Conservation (phyloP, 2,329 filamentous ascomycete genomes). For the Claviceps sorghi region DNA sequence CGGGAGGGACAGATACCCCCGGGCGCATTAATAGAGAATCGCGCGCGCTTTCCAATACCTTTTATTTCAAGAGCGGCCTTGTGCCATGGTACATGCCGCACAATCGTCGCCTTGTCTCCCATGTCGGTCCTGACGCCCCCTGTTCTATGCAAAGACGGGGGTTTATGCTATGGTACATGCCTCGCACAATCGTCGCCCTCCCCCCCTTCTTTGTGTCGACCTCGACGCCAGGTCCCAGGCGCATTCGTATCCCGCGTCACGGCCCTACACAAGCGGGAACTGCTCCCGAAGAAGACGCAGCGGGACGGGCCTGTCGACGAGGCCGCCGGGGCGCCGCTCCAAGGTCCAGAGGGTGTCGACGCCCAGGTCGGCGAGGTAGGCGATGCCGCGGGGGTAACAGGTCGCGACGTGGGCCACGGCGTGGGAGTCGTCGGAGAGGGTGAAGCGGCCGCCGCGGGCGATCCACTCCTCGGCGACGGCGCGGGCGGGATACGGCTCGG, state of each 20-base stretch:
- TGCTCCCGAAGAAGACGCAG: constrained; percentile 24
- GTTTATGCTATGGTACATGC: background rate
- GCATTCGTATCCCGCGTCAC: no score
- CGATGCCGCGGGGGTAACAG: constrained; percentile 59
- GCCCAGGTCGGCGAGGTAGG: constrained; percentile 53
- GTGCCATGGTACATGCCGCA: no score
- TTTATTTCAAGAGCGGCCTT: no score
- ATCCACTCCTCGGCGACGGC: constrained; percentile 47
- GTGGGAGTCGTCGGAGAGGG: constrained; percentile 90
- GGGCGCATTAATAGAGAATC: no score
- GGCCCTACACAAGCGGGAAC: constrained; percentile 10
- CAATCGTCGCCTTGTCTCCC: no score
- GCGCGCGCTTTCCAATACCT: no score
- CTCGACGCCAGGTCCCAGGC: no score
- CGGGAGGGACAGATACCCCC: background rate
- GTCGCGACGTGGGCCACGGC: constrained; percentile 74
- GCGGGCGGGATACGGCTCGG: constrained; percentile 69
- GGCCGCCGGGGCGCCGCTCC: constrained; percentile 15
- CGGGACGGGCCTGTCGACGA: constrained; percentile 26
- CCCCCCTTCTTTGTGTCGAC: no score
- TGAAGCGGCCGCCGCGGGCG: constrained; percentile 62
- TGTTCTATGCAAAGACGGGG: no score
- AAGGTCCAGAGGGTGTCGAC: constrained; percentile 49
- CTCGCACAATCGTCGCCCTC: no score
- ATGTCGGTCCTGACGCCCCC: background rate